These are phyloP conservation scores for Hypoxylon crocopeplum DNA, from an alignment of 495 filamentous ascomycete species.

Conservation along the genomic window DNA sequence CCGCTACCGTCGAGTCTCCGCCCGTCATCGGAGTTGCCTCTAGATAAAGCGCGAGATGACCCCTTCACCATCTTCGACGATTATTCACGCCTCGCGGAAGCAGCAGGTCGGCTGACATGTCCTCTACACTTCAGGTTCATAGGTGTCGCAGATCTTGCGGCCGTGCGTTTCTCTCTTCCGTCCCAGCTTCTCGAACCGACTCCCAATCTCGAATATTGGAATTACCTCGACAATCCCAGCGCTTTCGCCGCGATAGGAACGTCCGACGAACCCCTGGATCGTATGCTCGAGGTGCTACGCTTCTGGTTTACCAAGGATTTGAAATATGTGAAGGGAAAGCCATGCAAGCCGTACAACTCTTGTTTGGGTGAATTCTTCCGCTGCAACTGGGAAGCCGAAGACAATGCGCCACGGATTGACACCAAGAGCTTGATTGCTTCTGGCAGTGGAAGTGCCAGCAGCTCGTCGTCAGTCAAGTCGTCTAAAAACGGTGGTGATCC, in stretches of 20 bases:
- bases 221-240: constrained; percentile 94
- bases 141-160: constrained; percentile 92
- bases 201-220: constrained; percentile 98
- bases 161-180: constrained; percentile 93
- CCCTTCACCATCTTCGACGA: not conserved
- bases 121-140: constrained; percentile 69
- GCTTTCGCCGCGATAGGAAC: constrained; percentile 96
- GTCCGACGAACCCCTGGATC: constrained; percentile 86
- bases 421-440: constrained; percentile 41
- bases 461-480: constrained; percentile 59
- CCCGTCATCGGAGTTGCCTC: constrained; percentile 24
- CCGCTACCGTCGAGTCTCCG: constrained; percentile 29
- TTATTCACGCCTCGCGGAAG: not conserved
- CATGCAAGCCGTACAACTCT: constrained; percentile 98
- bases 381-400: constrained; percentile 92
- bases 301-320: constrained; percentile 99
- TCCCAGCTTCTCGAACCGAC: constrained; percentile 94
- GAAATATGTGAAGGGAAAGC: constrained; percentile 98
- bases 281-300: constrained; percentile 89
- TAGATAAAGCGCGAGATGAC: constrained; percentile 4
- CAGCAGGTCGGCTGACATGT: not conserved
- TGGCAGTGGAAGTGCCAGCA: constrained; percentile 45
- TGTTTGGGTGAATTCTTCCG: constrained; percentile 97
- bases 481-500: constrained; percentile 42
- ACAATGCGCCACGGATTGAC: constrained; percentile 62